Base-by-base conservation (phyloP, 768 basidiomycete genomes). In the Termitomyces sp. region DNA sequence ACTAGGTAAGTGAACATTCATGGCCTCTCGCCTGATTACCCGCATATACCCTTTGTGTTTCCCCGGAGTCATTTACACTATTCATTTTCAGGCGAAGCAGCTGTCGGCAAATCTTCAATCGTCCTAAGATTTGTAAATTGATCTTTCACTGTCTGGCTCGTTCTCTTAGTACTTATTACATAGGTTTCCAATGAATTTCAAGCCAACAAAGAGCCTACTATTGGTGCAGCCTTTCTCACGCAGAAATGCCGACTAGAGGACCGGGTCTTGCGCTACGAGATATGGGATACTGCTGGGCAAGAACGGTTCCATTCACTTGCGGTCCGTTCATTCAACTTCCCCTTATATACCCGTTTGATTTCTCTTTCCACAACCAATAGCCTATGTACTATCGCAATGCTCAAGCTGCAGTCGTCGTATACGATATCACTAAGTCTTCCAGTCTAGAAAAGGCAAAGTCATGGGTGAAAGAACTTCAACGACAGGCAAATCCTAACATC, bases 381-480 rank as follows among this genome's bases (percentile, higher is more conserved):
- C 96, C 97, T 47, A 98, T 98, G 96, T 97, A 97, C 72, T 98
- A 97, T 73, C 91, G 97, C 67, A 98, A 98, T 67, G 94, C 96
- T 8, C 92, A 95, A 71, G 95, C 96, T 4, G 96, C 96, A 33
- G 94, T 98, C 42, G 97, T 99, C 9, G 96, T 98, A 20, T 98
- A 98, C 72, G 97, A 98, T 70, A 87, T 98, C 56, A 98, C 96
- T 51, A 97, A 98, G 74, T 90, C 92, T 46, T 83, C 89, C 57
- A 96, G 94, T 67, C 80, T 99, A 58, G 96, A 98, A 73, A 98
- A 98, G 73, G 97, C 97, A 55, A 98, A 98, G 78, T 94, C 95
- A 31, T 99, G 97, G 97, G 94, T 99, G 58, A 98, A 97, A 77
- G 97, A 99, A 74, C 81, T 99, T 24, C 97, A 99, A 71, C 86